These are phyloP conservation scores for Komagataella pseudopastoris DNA, from an alignment of 805 yeast species.

Conservation along the genomic window DNA sequence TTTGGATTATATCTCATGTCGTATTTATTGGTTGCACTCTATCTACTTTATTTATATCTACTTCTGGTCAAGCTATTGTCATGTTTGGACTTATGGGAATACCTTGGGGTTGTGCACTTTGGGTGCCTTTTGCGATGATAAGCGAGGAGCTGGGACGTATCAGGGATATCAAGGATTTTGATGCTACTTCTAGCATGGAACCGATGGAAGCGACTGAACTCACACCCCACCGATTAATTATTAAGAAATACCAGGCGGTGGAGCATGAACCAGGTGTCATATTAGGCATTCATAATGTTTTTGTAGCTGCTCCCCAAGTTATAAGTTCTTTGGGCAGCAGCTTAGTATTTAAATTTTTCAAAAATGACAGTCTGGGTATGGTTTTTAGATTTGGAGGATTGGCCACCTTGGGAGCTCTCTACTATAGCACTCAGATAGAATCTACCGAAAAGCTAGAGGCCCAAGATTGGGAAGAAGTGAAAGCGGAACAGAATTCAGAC, in stretches of 20 bases:
- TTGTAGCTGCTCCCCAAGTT: conserved; percentile 46
- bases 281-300: conserved; percentile 43
- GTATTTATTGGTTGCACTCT: conserved; percentile 35
- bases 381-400: conserved; percentile 43
- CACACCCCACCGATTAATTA: conserved; percentile 5
- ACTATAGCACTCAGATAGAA: conserved; percentile 27
- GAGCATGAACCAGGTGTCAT: conserved; percentile 45
- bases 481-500: not conserved
- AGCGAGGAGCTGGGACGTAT: conserved; percentile 43
- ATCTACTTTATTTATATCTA: conserved; percentile 28
- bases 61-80: conserved; percentile 27
- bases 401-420: conserved; percentile 30
- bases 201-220: not conserved
- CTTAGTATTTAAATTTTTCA: conserved; percentile 26
- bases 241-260: conserved; percentile 20
- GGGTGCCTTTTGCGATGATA: conserved; percentile 55
- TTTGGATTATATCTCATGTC: conserved; percentile 39
- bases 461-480: conserved; percentile 18
- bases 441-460: conserved; percentile 21
- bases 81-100: conserved; percentile 41
- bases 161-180: conserved; percentile 27
- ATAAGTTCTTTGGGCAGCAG: conserved; percentile 34
- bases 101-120: conserved; percentile 52
- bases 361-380: conserved; percentile 38
- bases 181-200: not conserved